A percentile compares a stretch with the other conserved stretches of the same genome.
These are phyloP conservation scores for Dactylis glomerata DNA, from an alignment of 176 grass and related monocot genomes.

Conservation along the genomic window DNA sequence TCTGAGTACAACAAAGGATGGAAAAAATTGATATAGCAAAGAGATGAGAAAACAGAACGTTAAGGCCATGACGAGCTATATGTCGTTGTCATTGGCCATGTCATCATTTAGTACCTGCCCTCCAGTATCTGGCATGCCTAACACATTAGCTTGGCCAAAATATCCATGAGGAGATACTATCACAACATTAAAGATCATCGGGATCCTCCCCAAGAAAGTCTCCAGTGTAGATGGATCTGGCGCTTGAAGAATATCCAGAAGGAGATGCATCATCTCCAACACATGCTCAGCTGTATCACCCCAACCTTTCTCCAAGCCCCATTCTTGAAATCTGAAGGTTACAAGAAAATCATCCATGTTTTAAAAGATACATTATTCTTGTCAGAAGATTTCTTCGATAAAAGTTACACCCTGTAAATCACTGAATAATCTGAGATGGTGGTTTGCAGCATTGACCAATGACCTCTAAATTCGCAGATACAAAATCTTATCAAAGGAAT, in stretches of 20 bases:
- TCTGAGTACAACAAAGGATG: constrained; percentile 30
- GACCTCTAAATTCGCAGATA: background rate
- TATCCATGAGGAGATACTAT: constrained; percentile 94
- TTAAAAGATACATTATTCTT: background rate
- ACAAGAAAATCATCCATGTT: background rate
- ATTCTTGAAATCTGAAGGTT: constrained; percentile 84
- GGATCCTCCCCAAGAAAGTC: constrained; percentile 86
- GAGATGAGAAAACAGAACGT: background rate
- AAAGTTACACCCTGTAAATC: background rate
- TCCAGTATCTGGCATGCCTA: constrained; percentile 96
- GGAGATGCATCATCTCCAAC: constrained; percentile 93
- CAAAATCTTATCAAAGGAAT: background rate
- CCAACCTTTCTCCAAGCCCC: constrained; percentile 99
- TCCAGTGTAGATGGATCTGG: constrained; percentile 92
- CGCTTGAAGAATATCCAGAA: constrained; percentile 87
- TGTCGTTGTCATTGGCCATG: background rate
- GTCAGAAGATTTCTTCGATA: background rate
- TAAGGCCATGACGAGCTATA: constrained; percentile 13
- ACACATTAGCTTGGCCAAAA: constrained; percentile 97
- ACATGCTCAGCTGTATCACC: constrained; percentile 83
- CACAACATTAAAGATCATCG: constrained; percentile 99
- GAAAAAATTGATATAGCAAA: background rate
- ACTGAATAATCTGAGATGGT: background rate
- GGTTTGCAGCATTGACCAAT: background rate
- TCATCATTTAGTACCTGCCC: constrained; percentile 64